These are phyloP conservation scores for Paradendryphiella salina DNA, from an alignment of 2,329 filamentous ascomycete genomes.

Conservation along the genomic window DNA sequence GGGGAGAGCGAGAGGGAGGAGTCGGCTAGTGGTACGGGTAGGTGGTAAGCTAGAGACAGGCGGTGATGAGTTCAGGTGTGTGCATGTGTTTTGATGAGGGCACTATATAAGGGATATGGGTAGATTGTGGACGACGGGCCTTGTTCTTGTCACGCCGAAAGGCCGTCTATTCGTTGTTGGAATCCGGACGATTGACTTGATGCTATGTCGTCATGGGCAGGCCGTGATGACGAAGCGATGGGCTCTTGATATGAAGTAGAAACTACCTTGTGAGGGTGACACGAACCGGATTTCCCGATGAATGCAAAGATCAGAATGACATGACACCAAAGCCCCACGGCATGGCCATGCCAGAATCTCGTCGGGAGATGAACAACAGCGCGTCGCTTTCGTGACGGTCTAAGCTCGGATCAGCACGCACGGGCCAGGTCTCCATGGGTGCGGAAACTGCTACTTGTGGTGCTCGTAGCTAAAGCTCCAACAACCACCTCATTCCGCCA, in stretches of 20 bases:
- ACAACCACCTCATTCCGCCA: conserved; percentile 24
- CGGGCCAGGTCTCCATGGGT: conserved; percentile 20
- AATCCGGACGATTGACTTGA: neutral
- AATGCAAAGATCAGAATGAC: too few relatives aligned
- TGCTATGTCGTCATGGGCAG: neutral
- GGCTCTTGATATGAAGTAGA: too few relatives aligned
- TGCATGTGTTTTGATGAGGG: neutral
- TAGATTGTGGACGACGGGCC: neutral
- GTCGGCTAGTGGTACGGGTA: conserved; percentile 40
- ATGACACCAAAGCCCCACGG: too few relatives aligned
- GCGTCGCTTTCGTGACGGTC: conserved; percentile 21
- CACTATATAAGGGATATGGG: neutral
- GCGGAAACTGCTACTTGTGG: conserved; percentile 24
- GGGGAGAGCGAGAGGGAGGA: conserved; percentile 20
- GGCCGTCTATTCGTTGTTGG: neutral
- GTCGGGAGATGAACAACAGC: conserved; percentile 1
- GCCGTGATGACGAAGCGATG: neutral
- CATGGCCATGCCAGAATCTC: too few relatives aligned
- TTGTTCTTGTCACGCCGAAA: too few relatives aligned
- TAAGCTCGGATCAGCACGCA: conserved; percentile 10
- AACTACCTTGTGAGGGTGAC: too few relatives aligned
- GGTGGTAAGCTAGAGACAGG: conserved; percentile 7
- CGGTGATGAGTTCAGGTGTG: neutral
- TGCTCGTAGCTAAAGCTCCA: conserved; percentile 20
- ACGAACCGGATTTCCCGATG: too few relatives aligned